A percentile compares a stretch with the other conserved stretches of the same genome.
Conservation (phyloP, 495 filamentous ascomycete genomes). For the Wilcoxina mikolae region DNA sequence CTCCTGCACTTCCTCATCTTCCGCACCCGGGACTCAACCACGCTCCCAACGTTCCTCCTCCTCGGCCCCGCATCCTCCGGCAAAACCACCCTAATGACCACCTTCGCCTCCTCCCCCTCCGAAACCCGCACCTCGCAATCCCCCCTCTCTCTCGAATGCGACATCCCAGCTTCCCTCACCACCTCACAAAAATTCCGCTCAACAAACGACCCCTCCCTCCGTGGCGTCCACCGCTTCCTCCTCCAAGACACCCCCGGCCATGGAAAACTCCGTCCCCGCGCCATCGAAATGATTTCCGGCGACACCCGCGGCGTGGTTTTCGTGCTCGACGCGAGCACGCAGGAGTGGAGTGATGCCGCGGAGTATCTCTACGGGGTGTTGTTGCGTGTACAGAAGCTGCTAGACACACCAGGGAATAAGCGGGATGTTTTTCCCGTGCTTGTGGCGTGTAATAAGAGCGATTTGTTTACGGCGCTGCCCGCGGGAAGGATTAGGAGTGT, state of each 20-base stretch:
- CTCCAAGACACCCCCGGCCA: slow-evolving; percentile 85
- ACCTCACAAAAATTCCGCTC: slow-evolving; percentile 56
- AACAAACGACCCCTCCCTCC: slow-evolving; percentile 49
- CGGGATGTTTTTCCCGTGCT: slow-evolving; percentile 53
- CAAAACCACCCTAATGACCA: slow-evolving; percentile 75
- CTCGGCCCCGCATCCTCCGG: slow-evolving; percentile 71
- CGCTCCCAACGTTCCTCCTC: slow-evolving; percentile 68
- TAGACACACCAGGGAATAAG: slow-evolving; percentile 43
- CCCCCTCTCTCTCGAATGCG: slow-evolving; percentile 55
- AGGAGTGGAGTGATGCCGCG: slow-evolving; percentile 46
- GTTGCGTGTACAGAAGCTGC: slow-evolving; percentile 61
- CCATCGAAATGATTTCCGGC: slow-evolving; percentile 32
- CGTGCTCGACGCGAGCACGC: slow-evolving; percentile 66
- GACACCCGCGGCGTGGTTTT: slow-evolving; percentile 68
- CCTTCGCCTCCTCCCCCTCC: slow-evolving; percentile 22
- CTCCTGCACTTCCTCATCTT: slow-evolving; percentile 66
- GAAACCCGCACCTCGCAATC: slow-evolving; percentile 71
- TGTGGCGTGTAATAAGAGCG: slow-evolving; percentile 84
- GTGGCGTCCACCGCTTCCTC: slow-evolving; percentile 54
- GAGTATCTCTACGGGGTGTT: slow-evolving; percentile 80
- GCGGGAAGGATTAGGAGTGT: slow-evolving; percentile 56
- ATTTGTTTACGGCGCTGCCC: slow-evolving; percentile 86
- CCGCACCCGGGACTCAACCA: slow-evolving; percentile 44
- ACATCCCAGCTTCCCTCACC: slow-evolving; percentile 48
- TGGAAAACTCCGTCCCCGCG: slow-evolving; percentile 66